These are phyloP conservation scores for Mediolabrus comicus DNA, from an alignment of 108 stramenopile species.

Conservation along the genomic window DNA sequence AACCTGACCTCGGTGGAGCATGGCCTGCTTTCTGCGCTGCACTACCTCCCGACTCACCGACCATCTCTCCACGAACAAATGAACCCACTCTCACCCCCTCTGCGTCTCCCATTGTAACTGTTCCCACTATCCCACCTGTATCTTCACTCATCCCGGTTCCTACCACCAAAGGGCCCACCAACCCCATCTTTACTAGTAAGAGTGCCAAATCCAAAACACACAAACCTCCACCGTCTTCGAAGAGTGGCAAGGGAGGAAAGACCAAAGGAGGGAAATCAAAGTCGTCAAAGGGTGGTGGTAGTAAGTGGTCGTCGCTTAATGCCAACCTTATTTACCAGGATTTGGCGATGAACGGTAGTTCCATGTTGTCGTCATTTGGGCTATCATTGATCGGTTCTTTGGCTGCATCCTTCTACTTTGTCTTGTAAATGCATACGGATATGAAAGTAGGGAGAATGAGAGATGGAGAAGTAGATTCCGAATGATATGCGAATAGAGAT, in stretches of 20 bases:
- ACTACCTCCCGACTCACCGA: constrained; percentile 6
- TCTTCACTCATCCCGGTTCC: not conserved
- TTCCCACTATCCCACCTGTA: not conserved
- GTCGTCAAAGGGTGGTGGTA: too few species aligned
- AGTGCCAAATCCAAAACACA: not conserved
- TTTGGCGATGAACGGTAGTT: not conserved
- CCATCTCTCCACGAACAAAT: constrained; percentile 25
- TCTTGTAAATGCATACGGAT: too few species aligned
- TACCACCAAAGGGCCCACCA: not conserved
- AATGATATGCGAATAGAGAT: not conserved
- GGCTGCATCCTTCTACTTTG: not conserved
- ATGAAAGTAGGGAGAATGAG: too few species aligned
- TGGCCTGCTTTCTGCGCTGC: constrained; percentile 27
- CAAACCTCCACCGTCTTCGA: not conserved
- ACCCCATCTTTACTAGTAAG: not conserved
- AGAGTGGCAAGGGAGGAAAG: not conserved
- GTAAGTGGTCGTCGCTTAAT: not conserved
- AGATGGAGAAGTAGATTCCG: not conserved
- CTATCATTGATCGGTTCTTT: not conserved
- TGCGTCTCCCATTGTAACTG: not conserved
- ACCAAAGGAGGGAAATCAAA: not conserved
- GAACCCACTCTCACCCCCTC: constrained; percentile 25
- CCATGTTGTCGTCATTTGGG: not conserved
- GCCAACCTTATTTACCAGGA: not conserved
- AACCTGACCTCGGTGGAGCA: constrained; percentile 18